Base-by-base conservation (phyloP, 192 early-diverging fungal genomes). In the Coemansia aciculifera region DNA sequence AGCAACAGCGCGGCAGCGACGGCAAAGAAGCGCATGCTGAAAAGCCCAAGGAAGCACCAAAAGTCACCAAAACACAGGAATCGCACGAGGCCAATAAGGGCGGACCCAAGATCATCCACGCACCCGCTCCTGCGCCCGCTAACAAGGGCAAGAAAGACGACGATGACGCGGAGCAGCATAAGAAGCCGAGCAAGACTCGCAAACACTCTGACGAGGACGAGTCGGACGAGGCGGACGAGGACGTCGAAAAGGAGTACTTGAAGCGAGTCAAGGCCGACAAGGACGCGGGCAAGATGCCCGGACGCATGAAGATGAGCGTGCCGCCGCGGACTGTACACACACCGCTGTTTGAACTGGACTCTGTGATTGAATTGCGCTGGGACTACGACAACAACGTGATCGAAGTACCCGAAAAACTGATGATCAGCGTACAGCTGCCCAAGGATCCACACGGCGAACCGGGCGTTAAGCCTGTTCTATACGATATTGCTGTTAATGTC, bases 361-460 rank as follows among this genome's bases (percentile, higher is more conserved):
- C 81, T 5, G 77, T 84, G 51, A 52, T 84, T 24, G 77, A 78
- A 64, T 64, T 84, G 64, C 59, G 70, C 39, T 84, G 81, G 81
- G 81, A 84, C 64, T 84, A 79, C 61, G 81, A 84, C 60, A 76
- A 78, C 65, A 84, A 84, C 36, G 77, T 84, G 6, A 68, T 79
- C 37, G 77, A 79, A 21, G 77, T 84, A 0, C 81, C 81, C 3
- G 77, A 79, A 42, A 75, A 76, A 48, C 81, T 84, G 43, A 84
- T 79, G 81, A 75, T 84, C 70, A 75, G 73, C 52, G 81, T 84
- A 24, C 77, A 84, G 56, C 29, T 84, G 60, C 81, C 81, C 38
- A 72, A 75, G 49, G 81, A 84, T 39, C 80, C 75, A 31, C 80
- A 83, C 36, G 72, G 61, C 8, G 70, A 75, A 5, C 66, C 72